phyloP scores from a whole-genome alignment of 2,329 filamentous ascomycete species.

The Trichoderma koningii region DNA sequence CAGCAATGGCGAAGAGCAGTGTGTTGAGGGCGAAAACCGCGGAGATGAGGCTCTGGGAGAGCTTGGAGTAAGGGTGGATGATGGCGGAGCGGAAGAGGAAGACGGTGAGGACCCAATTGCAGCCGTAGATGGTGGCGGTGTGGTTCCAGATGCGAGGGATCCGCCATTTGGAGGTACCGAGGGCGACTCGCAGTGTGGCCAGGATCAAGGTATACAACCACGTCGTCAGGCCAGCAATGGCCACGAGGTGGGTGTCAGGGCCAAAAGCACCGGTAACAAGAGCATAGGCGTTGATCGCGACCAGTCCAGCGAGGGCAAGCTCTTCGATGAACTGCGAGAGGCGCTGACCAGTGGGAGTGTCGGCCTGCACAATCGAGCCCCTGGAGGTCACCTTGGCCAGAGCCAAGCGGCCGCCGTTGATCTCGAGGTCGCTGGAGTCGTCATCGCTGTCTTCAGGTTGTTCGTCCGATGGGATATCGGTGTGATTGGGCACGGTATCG shows the following conservation, averaged over 20 bases:
- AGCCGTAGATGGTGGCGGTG: slow-evolving; percentile 78
- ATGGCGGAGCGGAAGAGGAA: slow-evolving; percentile 82
- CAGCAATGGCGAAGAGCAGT: slow-evolving; percentile 71
- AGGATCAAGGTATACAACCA: slow-evolving; percentile 83
- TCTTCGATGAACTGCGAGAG: slow-evolving; percentile 73
- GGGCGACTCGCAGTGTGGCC: slow-evolving; percentile 69
- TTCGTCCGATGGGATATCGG: slow-evolving; percentile 53
- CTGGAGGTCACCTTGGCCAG: slow-evolving; percentile 63
- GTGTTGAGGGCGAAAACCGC: slow-evolving; percentile 74
- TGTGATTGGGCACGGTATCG: slow-evolving; percentile 50
- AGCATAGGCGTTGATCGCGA: slow-evolving; percentile 68
- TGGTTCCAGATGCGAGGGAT: slow-evolving; percentile 87
- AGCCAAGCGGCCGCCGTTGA: slow-evolving; percentile 58
- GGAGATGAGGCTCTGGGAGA: slow-evolving; percentile 66
- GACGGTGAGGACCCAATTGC: slow-evolving; percentile 77
- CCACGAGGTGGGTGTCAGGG: slow-evolving; percentile 58
- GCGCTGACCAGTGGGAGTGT: slow-evolving; percentile 74
- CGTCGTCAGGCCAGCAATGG: slow-evolving; percentile 66
- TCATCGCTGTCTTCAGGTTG: slow-evolving; percentile 51
- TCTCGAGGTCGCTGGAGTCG: slow-evolving; percentile 56
- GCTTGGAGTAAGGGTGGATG: slow-evolving; percentile 69
- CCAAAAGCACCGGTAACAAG: slow-evolving; percentile 64
- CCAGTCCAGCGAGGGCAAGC: slow-evolving; percentile 68
- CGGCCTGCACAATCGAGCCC: slow-evolving; percentile 68
- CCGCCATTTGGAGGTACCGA: slow-evolving; percentile 64